Conservation (phyloP, 208 protist genomes). For the Trypanosomatidae sp. region DNA sequence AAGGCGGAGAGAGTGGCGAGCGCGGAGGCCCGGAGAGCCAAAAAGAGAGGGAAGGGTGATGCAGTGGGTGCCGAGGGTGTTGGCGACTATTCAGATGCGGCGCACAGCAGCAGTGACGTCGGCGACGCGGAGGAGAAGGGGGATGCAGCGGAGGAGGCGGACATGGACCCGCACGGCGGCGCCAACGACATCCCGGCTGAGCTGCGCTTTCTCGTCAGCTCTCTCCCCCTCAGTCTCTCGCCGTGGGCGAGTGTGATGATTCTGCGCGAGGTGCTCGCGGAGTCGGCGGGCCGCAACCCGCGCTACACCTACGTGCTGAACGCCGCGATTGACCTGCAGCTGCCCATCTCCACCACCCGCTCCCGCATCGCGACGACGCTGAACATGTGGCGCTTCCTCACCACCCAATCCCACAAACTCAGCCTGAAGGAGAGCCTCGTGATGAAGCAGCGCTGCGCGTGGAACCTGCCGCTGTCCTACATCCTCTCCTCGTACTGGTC, state of each 20-base stretch:
- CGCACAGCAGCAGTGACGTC: too few species aligned
- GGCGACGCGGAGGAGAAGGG: background rate
- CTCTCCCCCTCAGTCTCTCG: slow-evolving; percentile 77
- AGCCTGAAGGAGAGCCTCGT: slow-evolving; percentile 60
- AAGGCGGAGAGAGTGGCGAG: too few species aligned
- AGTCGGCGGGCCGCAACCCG: slow-evolving; percentile 83
- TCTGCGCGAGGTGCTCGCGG: slow-evolving; percentile 82
- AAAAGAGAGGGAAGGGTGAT: too few species aligned
- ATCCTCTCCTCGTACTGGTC: slow-evolving; percentile 90
- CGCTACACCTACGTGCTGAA: slow-evolving; percentile 91
- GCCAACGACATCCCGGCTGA: slow-evolving; percentile 77
- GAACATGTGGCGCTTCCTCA: slow-evolving; percentile 90
- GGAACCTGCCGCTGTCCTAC: slow-evolving; percentile 84
- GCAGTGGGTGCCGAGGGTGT: too few species aligned
- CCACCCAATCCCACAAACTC: slow-evolving; percentile 81
- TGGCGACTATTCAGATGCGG: too few species aligned
- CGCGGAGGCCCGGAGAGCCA: too few species aligned
- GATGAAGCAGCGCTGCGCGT: slow-evolving; percentile 80
- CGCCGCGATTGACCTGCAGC: slow-evolving; percentile 86
- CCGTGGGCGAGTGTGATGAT: slow-evolving; percentile 89
- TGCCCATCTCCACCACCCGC: slow-evolving; percentile 86
- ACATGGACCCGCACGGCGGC: slow-evolving; percentile 29
- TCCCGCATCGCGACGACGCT: slow-evolving; percentile 86
- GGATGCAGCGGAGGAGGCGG: background rate
- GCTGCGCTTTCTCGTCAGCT: slow-evolving; percentile 84